These are phyloP conservation scores for Blastobotrys attinorum DNA, from an alignment of 805 yeast genomes.

Conservation along the genomic window DNA sequence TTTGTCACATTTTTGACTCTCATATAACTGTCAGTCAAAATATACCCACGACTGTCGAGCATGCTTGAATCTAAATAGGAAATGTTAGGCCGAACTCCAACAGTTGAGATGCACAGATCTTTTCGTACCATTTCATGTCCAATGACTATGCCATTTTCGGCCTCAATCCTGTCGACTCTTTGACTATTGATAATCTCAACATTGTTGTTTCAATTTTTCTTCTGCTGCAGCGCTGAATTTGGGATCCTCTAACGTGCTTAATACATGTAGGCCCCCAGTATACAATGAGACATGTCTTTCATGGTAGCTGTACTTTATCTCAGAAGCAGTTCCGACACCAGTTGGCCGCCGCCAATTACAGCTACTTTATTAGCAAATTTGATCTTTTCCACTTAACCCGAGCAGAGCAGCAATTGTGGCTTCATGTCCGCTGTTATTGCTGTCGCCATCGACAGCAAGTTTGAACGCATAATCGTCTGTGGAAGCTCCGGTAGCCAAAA, in stretches of 20 bases:
- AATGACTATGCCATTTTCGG: slow-evolving; percentile 1
- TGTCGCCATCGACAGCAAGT: slow-evolving; percentile 1
- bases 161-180: slow-evolving; percentile 2
- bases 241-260: slow-evolving; percentile 9
- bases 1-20: slow-evolving; percentile 10
- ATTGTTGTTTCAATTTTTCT: slow-evolving; percentile 10
- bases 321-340: slow-evolving; percentile 45
- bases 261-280: slow-evolving; percentile 15
- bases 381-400: slow-evolving; percentile 22
- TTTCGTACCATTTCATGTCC: background rate
- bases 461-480: slow-evolving; percentile 12
- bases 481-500: slow-evolving; percentile 18
- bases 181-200: slow-evolving; percentile 15
- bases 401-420: background rate
- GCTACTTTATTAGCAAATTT: slow-evolving; percentile 33
- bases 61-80: slow-evolving; percentile 7
- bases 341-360: slow-evolving; percentile 47
- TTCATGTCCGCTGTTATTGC: slow-evolving; percentile 3
- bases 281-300: slow-evolving; percentile 28
- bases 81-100: slow-evolving; percentile 16
- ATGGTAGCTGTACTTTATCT: slow-evolving; percentile 33
- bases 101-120: slow-evolving; percentile 13
- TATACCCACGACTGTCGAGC: slow-evolving; percentile 12
- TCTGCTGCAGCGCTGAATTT: no score
- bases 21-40: slow-evolving; percentile 13